Evolutionary conservation across 352 stramenopile species (phyloP).

Genomic region (Nothophytophthora sp.): DNA sequence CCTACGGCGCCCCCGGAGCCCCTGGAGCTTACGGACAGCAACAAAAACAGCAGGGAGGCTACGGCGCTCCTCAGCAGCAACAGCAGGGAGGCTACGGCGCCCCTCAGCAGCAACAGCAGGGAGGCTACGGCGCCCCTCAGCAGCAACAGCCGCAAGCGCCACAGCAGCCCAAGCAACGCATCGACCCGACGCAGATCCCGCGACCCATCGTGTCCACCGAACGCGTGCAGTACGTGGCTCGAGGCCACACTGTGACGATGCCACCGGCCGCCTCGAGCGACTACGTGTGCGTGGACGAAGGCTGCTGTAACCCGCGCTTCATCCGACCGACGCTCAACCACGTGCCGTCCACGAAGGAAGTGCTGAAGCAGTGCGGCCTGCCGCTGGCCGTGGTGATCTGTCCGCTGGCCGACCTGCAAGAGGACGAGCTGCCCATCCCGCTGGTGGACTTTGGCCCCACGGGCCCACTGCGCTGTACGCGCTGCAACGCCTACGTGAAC

Average conservation of each 20-base stretch:
- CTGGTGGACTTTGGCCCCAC: constrained; percentile 86
- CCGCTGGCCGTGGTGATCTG: constrained; percentile 84
- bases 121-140: constrained; percentile 18
- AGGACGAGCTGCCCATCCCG: constrained; percentile 82
- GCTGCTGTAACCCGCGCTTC: constrained; percentile 88
- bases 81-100: constrained; percentile 4
- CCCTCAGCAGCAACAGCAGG: constrained; percentile 30
- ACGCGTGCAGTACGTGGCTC: constrained; percentile 73
- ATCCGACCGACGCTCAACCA: constrained; percentile 89
- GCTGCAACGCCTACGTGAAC: constrained; percentile 88
- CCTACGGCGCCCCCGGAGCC: constrained; percentile 20
- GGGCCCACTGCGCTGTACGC: constrained; percentile 81
- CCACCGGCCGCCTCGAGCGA: constrained; percentile 73
- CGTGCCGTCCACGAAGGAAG: constrained; percentile 69
- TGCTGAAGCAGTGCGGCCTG: constrained; percentile 77
- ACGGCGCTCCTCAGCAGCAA: constrained; percentile 20
- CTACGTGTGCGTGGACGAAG: constrained; percentile 85
- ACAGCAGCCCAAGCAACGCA: constrained; percentile 71
- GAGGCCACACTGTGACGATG: constrained; percentile 84
- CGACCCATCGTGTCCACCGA: constrained; percentile 72
- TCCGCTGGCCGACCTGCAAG: constrained; percentile 77
- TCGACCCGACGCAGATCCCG: constrained; percentile 89
- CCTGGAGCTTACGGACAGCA: background rate
- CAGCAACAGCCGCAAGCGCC: constrained; percentile 36
- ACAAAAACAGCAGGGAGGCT: background rate